A percentile compares a stretch with the other conserved stretches of the same genome.
Conservation (phyloP, 805 yeast genomes). For the Saturnispora quitensis region DNA sequence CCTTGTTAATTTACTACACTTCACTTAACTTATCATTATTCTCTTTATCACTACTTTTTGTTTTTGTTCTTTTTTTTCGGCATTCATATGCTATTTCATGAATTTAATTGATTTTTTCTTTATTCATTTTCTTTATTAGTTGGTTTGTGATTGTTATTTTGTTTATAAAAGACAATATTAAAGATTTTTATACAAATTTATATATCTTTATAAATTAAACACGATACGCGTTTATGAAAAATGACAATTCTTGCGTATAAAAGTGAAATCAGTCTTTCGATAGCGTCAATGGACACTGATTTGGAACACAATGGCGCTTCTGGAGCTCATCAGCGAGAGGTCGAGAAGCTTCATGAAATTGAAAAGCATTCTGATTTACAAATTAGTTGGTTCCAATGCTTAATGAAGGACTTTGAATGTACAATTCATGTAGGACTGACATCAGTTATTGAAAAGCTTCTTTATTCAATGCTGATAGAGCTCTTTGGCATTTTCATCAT, state of each 20-base stretch:
- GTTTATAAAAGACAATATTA: background rate
- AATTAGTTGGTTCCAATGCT: background rate
- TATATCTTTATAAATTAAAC: background rate
- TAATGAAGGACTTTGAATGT: background rate
- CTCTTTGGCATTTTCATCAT: constrained; percentile 12
- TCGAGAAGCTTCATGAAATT: background rate
- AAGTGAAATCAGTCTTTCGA: background rate
- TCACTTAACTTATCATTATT: background rate
- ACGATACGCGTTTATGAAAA: background rate
- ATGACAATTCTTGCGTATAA: background rate
- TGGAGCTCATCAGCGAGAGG: background rate
- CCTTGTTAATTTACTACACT: background rate
- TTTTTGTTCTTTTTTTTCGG: background rate
- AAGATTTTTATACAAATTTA: background rate
- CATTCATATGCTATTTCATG: background rate
- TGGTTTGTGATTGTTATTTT: background rate
- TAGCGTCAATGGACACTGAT: background rate
- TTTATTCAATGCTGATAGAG: constrained; percentile 9
- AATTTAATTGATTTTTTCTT: background rate
- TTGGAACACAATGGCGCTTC: background rate
- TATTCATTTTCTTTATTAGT: background rate
- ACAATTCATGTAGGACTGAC: constrained; percentile 1
- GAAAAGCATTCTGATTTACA: background rate
- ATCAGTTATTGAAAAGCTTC: constrained; percentile 8
- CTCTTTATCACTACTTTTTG: background rate